Evolutionary conservation across 768 basidiomycete genomes (phyloP).

Genomic region (Leccinum variicolor): DNA sequence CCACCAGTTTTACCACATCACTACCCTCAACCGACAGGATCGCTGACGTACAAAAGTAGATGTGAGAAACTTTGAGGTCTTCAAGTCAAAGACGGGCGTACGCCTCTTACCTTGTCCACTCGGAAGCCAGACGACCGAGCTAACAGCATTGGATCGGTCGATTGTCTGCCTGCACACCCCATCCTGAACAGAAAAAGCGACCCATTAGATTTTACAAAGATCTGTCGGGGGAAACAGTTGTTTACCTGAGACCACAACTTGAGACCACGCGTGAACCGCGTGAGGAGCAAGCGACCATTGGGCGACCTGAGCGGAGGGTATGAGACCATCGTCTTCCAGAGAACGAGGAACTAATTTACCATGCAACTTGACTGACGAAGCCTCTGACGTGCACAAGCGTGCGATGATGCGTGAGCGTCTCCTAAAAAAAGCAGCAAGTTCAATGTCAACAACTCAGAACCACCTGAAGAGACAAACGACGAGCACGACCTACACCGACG

Average conservation of each 20-base stretch:
- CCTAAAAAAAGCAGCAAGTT: constrained; percentile 28
- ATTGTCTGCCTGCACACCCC: constrained; percentile 50
- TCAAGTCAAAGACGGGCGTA: not conserved
- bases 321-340: not conserved
- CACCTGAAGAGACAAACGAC: not conserved
- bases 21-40: constrained; percentile 51
- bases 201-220: not conserved
- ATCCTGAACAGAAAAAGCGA: constrained; percentile 29
- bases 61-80: not conserved
- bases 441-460: not conserved
- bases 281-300: constrained; percentile 41
- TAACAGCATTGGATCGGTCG: constrained; percentile 41
- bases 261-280: constrained; percentile 44
- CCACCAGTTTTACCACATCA: constrained; percentile 43
- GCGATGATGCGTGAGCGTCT: constrained; percentile 39
- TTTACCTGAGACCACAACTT: constrained; percentile 52
- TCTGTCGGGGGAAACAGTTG: not conserved
- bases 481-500: constrained; percentile 35
- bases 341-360: constrained; percentile 25
- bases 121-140: constrained; percentile 50
- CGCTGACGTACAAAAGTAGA: constrained; percentile 21
- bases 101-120: constrained; percentile 38
- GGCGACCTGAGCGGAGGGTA: constrained; percentile 39
- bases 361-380: constrained; percentile 54
- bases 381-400: constrained; percentile 48